Base-by-base conservation (phyloP, 345 rosid species). In the Aquilaria malaccensis region DNA sequence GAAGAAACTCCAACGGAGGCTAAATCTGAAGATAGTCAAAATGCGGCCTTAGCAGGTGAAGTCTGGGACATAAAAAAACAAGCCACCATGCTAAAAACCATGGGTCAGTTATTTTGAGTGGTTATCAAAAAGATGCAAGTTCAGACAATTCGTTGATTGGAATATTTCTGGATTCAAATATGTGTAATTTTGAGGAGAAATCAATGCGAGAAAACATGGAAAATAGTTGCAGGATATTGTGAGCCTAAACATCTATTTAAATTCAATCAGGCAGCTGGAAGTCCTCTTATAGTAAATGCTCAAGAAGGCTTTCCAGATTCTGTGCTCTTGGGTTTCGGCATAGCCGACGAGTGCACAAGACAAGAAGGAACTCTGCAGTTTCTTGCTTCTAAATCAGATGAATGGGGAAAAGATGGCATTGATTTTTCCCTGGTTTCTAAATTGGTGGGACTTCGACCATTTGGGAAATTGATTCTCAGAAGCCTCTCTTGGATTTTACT, bases 401-500 rank as follows among this genome's bases (percentile, higher is more conserved):
- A 75, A 52, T 58, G 75, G 47, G 80, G 85, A 50, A 81, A 32
- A 66, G 67, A 68, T 59, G 84, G 76, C 63, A 58, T 84, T 2
- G 85, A 83, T 72, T 62, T 81, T 64, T 70, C 87, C 47, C 13
- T 71, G 56, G 65, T 81, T 6, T 77, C 88, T 51, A 83, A 80
- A 14, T 70, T 76, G 76, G 67, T 70, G 79, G 89, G 69, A 61
- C 62, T 77, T 55, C 79, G 75, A 52, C 72, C 76, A 55, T 67
- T 70, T 70, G 68, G 30, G 74, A 72, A 37, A 52, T 63, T 33
- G 70, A 60, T 62, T 37, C 60, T 29, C 77, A 55, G 57, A 81
- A 76, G 67, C 76, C 81, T 63, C 69, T 85, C 47, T 67, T 81
- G 50, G 95, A 87, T 76, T 83, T 87, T 51, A 67, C 84, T 12